A percentile compares a stretch with the other conserved stretches of the same genome.
Evolutionary conservation across 805 yeast genomes (phyloP).

Genomic region (Jamesozyma jinghongensis): DNA sequence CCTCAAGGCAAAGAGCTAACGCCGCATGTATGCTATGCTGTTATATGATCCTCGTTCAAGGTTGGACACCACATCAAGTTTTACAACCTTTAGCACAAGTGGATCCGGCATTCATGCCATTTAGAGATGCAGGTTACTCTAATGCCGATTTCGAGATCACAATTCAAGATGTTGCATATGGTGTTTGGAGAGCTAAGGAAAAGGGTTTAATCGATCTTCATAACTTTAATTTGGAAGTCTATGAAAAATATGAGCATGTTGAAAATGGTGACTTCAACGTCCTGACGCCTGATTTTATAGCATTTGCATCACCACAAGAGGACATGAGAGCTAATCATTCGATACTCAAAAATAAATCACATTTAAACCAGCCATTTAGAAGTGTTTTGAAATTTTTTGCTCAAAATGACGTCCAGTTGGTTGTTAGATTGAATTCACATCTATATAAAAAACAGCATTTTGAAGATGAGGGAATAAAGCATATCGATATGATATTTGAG

Average conservation of each 20-base stretch:
- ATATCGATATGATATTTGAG: conserved; percentile 91
- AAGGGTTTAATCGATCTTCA: conserved; percentile 81
- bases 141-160: conserved; percentile 89
- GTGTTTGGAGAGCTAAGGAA: conserved; percentile 96
- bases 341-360: conserved; percentile 20
- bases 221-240: conserved; percentile 81
- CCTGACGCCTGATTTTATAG: conserved; percentile 86
- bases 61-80: conserved; percentile 98
- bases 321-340: conserved; percentile 30
- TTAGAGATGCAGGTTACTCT: conserved; percentile 96
- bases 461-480: conserved; percentile 73
- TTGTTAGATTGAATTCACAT: conserved; percentile 87
- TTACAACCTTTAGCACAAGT: conserved; percentile 88
- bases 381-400: conserved; percentile 74
- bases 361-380: conserved; percentile 62
- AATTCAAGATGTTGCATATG: conserved; percentile 91
- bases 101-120: conserved; percentile 89
- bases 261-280: conserved; percentile 96
- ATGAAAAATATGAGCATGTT: conserved; percentile 88
- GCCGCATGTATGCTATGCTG: conserved; percentile 92
- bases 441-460: conserved; percentile 80
- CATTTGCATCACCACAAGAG: conserved; percentile 95
- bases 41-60: conserved; percentile 89
- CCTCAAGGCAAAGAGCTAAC: conserved; percentile 76
- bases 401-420: conserved; percentile 69